A percentile compares a stretch with the other conserved stretches of the same genome.
Conservation (phyloP, 768 basidiomycete species). For the Tylopilus sp. region DNA sequence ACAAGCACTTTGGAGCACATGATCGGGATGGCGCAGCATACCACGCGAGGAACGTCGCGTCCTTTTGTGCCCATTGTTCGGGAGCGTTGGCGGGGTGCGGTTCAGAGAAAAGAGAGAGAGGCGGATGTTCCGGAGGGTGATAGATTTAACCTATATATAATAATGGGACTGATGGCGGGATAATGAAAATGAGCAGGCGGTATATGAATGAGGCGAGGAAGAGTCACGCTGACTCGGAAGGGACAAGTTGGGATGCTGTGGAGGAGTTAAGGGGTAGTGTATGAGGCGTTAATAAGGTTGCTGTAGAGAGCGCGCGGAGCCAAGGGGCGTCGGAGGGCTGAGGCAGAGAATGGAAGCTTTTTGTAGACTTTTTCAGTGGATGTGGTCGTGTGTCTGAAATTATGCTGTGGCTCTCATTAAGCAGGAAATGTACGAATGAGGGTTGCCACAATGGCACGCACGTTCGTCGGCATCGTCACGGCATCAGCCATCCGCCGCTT, state of each 20-base stretch:
- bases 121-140: background rate
- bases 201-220: background rate
- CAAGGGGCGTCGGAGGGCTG: slow-evolving; percentile 5
- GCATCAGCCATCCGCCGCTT: slow-evolving; percentile 13
- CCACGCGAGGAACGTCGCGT: slow-evolving; percentile 75
- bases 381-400: slow-evolving; percentile 39
- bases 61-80: slow-evolving; percentile 60
- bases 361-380: slow-evolving; percentile 23
- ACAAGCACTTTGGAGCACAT: slow-evolving; percentile 73
- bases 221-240: slow-evolving; percentile 9
- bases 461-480: slow-evolving; percentile 35
- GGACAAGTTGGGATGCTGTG: slow-evolving; percentile 3
- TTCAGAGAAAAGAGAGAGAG: background rate
- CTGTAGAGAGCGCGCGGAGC: slow-evolving; percentile 3
- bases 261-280: slow-evolving; percentile 11
- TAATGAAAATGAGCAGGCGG: slow-evolving; percentile 7
- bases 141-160: background rate
- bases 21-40: slow-evolving; percentile 90
- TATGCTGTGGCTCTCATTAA: slow-evolving; percentile 22
- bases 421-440: slow-evolving; percentile 20
- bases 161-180: slow-evolving; percentile 6
- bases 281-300: slow-evolving; percentile 3
- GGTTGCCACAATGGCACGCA: slow-evolving; percentile 30
- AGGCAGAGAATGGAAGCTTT: slow-evolving; percentile 15
- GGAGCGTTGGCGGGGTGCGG: slow-evolving; percentile 3